phyloP scores from a whole-genome alignment of 176 grass and related monocot genomes.

The Rhynchospora breviuscula region DNA sequence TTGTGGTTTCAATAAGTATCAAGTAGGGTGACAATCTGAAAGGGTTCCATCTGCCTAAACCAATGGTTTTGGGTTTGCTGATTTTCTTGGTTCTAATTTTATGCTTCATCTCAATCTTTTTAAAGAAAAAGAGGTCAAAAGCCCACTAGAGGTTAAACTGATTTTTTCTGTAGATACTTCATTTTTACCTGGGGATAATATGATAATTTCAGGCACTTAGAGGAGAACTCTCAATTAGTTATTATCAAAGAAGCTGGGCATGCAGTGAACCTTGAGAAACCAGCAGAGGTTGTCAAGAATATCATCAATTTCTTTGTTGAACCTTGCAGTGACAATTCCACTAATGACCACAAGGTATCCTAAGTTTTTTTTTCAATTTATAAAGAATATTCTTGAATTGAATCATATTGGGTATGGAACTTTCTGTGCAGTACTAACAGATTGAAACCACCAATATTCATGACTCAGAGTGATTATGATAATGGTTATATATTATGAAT shows the following conservation, averaged over 20 bases:
- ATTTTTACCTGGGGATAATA: not conserved
- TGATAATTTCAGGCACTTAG: conserved; percentile 62
- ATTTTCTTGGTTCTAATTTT: not conserved
- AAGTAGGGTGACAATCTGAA: not conserved
- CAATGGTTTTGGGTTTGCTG: not conserved
- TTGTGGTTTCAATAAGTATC: not conserved
- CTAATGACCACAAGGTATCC: not conserved
- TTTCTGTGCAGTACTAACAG: not conserved
- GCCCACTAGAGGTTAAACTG: not conserved
- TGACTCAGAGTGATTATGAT: not conserved
- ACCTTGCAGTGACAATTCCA: not conserved
- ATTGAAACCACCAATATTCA: not conserved
- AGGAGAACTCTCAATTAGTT: conserved; percentile 52
- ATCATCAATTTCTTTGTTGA: conserved; percentile 48
- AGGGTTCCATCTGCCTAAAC: not conserved
- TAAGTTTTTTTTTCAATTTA: not conserved
- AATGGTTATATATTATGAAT: not conserved
- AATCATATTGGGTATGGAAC: not conserved
- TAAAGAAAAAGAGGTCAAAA: not conserved
- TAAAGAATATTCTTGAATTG: not conserved
- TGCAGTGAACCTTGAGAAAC: conserved; percentile 92
- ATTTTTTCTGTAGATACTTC: not conserved
- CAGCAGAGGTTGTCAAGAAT: conserved; percentile 45
- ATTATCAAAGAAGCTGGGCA: conserved; percentile 76
- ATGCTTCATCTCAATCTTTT: not conserved